Evolutionary conservation across 306 rosid species (phyloP).

Genomic region (Coriaria nepalensis): DNA sequence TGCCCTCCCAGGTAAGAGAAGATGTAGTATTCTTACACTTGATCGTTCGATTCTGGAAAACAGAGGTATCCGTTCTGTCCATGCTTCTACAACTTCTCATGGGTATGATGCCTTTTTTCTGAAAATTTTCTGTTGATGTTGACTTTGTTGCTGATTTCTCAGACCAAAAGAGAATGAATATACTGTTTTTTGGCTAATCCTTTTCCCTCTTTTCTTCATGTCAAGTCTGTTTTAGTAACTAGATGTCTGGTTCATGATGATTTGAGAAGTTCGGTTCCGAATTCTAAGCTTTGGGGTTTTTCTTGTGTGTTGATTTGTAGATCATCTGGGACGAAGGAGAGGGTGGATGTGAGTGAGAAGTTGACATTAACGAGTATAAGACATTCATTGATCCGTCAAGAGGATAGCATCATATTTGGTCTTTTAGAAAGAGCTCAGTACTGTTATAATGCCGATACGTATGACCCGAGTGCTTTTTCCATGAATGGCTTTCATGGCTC

Average conservation of each 20-base stretch:
- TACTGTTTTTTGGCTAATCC: too few species aligned
- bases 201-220: too few species aligned
- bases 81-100: slow-evolving; percentile 5
- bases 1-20: background rate
- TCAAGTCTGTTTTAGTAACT: too few species aligned
- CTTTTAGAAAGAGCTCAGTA: slow-evolving; percentile 58
- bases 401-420: slow-evolving; percentile 53
- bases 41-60: background rate
- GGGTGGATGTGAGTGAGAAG: slow-evolving; percentile 43
- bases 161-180: too few species aligned
- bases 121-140: background rate
- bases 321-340: slow-evolving; percentile 11
- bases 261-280: background rate
- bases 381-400: slow-evolving; percentile 39
- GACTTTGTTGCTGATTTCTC: background rate
- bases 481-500: slow-evolving; percentile 43
- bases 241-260: background rate
- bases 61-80: slow-evolving; percentile 3
- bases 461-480: slow-evolving; percentile 35
- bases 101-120: slow-evolving; percentile 6
- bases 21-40: background rate
- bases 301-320: slow-evolving; percentile 1
- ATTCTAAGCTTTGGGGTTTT: slow-evolving; percentile 1
- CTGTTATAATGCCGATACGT: slow-evolving; percentile 33
- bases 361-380: slow-evolving; percentile 43